Base-by-base conservation (phyloP, 345 rosid species). In the Eutrema yunnanense region DNA sequence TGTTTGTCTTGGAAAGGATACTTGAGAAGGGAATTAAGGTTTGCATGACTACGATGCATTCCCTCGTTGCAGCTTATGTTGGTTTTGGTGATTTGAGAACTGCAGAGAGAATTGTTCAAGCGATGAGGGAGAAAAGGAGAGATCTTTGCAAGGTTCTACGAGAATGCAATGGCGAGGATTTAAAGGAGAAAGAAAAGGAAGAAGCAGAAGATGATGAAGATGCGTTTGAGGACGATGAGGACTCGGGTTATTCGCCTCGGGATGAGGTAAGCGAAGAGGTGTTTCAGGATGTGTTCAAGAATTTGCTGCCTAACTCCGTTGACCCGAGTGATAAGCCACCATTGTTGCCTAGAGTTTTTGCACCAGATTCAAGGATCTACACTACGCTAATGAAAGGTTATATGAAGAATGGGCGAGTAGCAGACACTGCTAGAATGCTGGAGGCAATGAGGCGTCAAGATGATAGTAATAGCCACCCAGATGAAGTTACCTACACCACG, bases 361-460 rank as follows among this genome's bases (percentile, higher is more conserved):
- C 84, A 5, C 98, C 97, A 34, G 77, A 90, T 65, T 84, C 94
- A 7, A 86, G 98, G 73, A 85, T 89, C 29, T 93, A 90, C 83
- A 89, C 98, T 0, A 93, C 94, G 46, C 49, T 93, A 41, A 93
- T 93, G 98, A 93, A 93, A 82, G 98, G 98, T 71, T 93, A 93
- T 61, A 94, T 94, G 98, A 87, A 86, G 71, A 81, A 75, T 29
- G 90, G 98, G 11, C 88, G 95, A 5, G 91, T 87, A 38, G 73
- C 74, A 0, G 92, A 90, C 52, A 86, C 95, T 0, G 90, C 87
- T 38, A 84, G 92, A 49, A 88, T 81, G 91, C 81, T 94, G 6
- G 97, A 91, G 83, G 98, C 97, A 6, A 94, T 91, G 97, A 81
- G 86, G 67, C 79, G 59, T 62, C 88, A 89, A 71, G 92, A 84